Evolutionary conservation across 768 basidiomycete species (phyloP).

Genomic region (Pholiota conissans): DNA sequence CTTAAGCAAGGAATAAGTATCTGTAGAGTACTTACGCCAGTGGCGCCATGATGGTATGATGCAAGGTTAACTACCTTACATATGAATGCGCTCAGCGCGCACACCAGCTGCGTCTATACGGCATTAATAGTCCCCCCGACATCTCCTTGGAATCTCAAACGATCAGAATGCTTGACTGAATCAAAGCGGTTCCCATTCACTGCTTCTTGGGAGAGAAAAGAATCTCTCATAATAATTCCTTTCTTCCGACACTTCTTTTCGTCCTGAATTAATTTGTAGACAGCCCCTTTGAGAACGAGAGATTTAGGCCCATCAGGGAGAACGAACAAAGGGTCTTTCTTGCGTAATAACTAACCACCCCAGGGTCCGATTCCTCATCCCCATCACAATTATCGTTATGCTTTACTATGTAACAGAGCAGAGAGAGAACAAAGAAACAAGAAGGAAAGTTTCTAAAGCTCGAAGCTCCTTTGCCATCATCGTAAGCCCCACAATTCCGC

Average conservation of each 20-base stretch:
- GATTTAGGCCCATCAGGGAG: conserved; percentile 13
- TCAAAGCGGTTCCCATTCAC: conserved; percentile 11
- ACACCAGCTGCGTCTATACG: background rate
- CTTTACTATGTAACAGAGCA: conserved; percentile 15
- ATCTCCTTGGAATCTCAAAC: background rate
- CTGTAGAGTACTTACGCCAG: background rate
- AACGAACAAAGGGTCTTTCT: background rate
- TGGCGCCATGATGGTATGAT: background rate
- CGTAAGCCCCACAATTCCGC: conserved; percentile 19
- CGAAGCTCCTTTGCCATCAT: conserved; percentile 8
- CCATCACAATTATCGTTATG: conserved; percentile 19
- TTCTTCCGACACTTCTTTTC: conserved; percentile 14
- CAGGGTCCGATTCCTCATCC: conserved; percentile 13
- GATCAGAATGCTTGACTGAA: conserved; percentile 11
- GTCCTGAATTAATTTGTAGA: conserved; percentile 21
- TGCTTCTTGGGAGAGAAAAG: conserved; percentile 13
- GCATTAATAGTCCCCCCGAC: background rate
- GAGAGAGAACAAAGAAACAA: conserved; percentile 8
- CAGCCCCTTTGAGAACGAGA: conserved; percentile 4
- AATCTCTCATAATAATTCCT: conserved; percentile 1
- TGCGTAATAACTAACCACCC: conserved; percentile 15
- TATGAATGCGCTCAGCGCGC: background rate
- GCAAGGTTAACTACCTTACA: background rate
- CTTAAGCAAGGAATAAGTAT: background rate
- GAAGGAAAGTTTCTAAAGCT: conserved; percentile 8